A percentile compares a stretch with the other conserved stretches of the same genome.
Evolutionary conservation across 2,329 filamentous ascomycete species (phyloP).

Genomic region (Verticillium nubilum): DNA sequence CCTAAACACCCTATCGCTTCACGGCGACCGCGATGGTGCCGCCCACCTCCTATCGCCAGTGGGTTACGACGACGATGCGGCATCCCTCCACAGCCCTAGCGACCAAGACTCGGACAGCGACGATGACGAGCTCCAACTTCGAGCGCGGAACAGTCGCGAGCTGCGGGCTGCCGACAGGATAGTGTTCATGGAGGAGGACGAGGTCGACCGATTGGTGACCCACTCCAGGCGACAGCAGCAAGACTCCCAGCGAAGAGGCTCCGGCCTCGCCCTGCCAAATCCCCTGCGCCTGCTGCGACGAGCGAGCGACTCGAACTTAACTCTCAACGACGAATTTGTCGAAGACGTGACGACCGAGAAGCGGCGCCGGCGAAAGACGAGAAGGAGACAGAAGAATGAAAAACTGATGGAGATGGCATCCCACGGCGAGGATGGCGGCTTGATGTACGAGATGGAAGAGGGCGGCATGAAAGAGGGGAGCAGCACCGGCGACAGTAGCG

Average conservation of each 20-base stretch:
- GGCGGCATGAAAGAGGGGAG: slow-evolving; percentile 65
- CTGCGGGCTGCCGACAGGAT: slow-evolving; percentile 63
- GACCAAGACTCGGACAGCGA: slow-evolving; percentile 74
- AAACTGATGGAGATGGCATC: slow-evolving; percentile 46
- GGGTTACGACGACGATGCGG: slow-evolving; percentile 64
- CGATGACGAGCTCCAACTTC: slow-evolving; percentile 63
- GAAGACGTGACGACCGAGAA: slow-evolving; percentile 50
- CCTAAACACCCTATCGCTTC: slow-evolving; percentile 3
- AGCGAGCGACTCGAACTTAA: slow-evolving; percentile 26
- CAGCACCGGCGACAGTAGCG: slow-evolving; percentile 55
- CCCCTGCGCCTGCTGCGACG: slow-evolving; percentile 39
- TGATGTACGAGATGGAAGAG: slow-evolving; percentile 91
- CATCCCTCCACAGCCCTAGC: slow-evolving; percentile 59
- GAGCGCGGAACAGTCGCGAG: slow-evolving; percentile 63
- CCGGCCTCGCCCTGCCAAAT: slow-evolving; percentile 44
- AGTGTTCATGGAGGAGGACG: slow-evolving; percentile 72
- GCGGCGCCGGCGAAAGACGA: slow-evolving; percentile 40
- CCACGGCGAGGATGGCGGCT: slow-evolving; percentile 63
- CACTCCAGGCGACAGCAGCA: slow-evolving; percentile 41
- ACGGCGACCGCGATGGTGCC: slow-evolving; percentile 20
- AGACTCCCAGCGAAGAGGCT: slow-evolving; percentile 44
- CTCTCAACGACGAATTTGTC: slow-evolving; percentile 35
- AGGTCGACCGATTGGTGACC: slow-evolving; percentile 56
- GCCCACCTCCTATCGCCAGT: slow-evolving; percentile 54
- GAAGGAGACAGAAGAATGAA: slow-evolving; percentile 48